Percentiles rank a stretch among this genome's conserved stretches.
Conservation (phyloP, 192 early-diverging fungal species). For the Umbelopsis isabellina region DNA sequence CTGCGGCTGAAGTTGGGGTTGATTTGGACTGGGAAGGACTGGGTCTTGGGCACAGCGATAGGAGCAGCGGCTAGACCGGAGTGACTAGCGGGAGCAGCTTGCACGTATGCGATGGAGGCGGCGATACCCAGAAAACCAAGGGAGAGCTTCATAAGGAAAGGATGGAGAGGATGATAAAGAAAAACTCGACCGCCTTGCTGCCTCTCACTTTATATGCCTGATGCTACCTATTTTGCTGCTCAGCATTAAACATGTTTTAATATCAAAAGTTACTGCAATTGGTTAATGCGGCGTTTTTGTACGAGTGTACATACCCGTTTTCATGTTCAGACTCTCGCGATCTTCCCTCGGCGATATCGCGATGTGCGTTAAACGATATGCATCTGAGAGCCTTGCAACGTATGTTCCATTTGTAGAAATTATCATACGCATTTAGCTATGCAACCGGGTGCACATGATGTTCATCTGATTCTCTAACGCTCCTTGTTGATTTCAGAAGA, state of each 20-base stretch:
- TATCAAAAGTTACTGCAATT: constrained; percentile 15
- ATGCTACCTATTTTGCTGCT: not conserved
- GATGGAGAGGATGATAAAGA: not conserved
- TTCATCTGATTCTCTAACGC: not conserved
- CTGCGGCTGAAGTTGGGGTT: constrained; percentile 14
- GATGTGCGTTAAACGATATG: too few relatives aligned
- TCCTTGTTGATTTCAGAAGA: too few relatives aligned
- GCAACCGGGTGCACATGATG: not conserved
- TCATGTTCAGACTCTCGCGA: not conserved
- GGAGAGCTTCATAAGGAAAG: constrained; percentile 17
- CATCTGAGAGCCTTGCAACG: not conserved
- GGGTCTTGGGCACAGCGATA: not conserved
- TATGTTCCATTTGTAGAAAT: constrained; percentile 4
- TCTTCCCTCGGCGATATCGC: not conserved
- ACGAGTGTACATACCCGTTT: not conserved
- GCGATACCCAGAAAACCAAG: not conserved
- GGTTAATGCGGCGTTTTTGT: constrained; percentile 6
- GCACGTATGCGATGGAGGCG: constrained; percentile 8
- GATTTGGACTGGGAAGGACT: not conserved
- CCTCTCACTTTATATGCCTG: not conserved
- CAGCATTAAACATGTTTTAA: constrained; percentile 1
- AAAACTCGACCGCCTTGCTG: not conserved
- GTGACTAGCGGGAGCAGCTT: constrained; percentile 7
- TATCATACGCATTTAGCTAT: not conserved
- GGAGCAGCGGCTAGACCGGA: constrained; percentile 4